A percentile compares a stretch with the other conserved stretches of the same genome.
Conservation (phyloP, 1,139 yeast species). For the Sugiyamaella japonica region DNA sequence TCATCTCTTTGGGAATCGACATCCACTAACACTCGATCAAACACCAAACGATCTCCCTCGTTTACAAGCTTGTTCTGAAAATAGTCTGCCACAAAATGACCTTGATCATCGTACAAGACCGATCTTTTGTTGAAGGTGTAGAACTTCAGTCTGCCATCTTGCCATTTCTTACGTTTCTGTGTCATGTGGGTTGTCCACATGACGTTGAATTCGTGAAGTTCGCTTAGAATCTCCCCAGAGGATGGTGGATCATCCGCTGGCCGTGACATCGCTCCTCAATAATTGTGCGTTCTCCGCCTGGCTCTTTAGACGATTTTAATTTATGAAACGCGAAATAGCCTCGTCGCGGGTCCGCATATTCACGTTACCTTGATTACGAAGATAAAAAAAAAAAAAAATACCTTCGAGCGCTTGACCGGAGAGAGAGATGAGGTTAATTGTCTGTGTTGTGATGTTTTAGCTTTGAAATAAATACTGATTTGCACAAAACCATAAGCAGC, state of each 20-base stretch:
- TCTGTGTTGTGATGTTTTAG: too few species aligned
- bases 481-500: too few species aligned
- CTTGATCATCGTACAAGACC: constrained; percentile 47
- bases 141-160: constrained; percentile 52
- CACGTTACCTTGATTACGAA: too few species aligned
- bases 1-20: constrained; percentile 24
- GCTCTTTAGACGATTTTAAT: neutral
- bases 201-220: constrained; percentile 44
- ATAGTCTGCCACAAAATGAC: constrained; percentile 43
- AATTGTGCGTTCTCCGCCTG: too few species aligned
- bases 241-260: neutral
- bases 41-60: constrained; percentile 30
- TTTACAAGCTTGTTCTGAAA: constrained; percentile 31
- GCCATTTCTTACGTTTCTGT: constrained; percentile 57
- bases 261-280: neutral
- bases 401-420: neutral
- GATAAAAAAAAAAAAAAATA: too few species aligned
- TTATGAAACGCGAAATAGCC: neutral
- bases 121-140: constrained; percentile 52
- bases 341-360: neutral
- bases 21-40: constrained; percentile 31
- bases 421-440: neutral
- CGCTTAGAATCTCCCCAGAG: constrained; percentile 31
- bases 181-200: constrained; percentile 50
- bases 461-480: too few species aligned